Conservation (phyloP, 371 early-diverging fungal species). For the Choanephora cucurbitarum region DNA sequence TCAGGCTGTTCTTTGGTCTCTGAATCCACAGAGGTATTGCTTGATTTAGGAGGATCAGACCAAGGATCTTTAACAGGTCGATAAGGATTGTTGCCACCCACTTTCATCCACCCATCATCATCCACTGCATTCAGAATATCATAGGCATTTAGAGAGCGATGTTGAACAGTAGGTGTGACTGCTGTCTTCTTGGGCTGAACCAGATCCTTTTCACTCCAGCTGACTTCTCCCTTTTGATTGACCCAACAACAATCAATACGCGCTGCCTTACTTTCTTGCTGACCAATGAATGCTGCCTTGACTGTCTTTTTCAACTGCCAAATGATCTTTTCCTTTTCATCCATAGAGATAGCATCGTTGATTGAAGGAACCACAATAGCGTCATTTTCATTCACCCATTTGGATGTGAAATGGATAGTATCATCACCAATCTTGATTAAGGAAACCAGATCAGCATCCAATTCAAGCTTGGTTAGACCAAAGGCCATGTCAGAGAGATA, state of each 20-base stretch:
- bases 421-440: conserved; percentile 37
- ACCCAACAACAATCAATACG: conserved; percentile 66
- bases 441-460: conserved; percentile 45
- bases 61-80: conserved; percentile 19
- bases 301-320: conserved; percentile 49
- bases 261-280: conserved; percentile 34
- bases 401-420: conserved; percentile 43
- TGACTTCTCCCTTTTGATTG: conserved; percentile 53
- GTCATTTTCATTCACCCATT: conserved; percentile 60
- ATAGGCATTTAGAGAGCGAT: conserved; percentile 22
- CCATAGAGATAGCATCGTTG: conserved; percentile 46
- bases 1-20: not conserved
- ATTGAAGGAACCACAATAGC: conserved; percentile 48
- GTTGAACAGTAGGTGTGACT: not conserved
- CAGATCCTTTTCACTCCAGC: conserved; percentile 41
- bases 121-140: conserved; percentile 23
- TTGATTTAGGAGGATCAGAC: conserved; percentile 7
- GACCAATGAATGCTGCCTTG: conserved; percentile 27
- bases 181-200: not conserved
- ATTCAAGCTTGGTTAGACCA: conserved; percentile 54
- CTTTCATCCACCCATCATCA: conserved; percentile 38
- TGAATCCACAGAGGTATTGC: not conserved
- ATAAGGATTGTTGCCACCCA: conserved; percentile 24
- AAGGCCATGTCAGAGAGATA: conserved; percentile 56
- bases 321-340: conserved; percentile 52